These are phyloP conservation scores for Epichloe amarillans DNA, from an alignment of 2,329 filamentous ascomycete genomes.

Conservation along the genomic window DNA sequence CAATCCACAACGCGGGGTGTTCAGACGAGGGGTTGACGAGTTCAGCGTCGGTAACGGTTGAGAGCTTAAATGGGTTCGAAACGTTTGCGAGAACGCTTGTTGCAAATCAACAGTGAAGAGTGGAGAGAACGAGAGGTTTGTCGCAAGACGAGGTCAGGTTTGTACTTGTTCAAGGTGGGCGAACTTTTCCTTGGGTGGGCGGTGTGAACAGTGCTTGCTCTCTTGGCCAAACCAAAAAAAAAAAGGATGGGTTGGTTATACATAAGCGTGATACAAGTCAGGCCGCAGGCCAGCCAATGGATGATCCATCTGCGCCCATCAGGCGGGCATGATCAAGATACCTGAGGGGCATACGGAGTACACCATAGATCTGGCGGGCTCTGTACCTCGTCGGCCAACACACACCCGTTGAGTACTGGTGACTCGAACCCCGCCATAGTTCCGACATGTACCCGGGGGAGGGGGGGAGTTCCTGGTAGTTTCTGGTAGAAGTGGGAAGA, in stretches of 20 bases:
- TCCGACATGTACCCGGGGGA: not conserved
- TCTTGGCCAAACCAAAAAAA: not conserved
- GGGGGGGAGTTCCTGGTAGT: too few relatives aligned
- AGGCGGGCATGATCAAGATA: not conserved
- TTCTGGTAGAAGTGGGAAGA: constrained; percentile 9
- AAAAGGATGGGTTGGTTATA: not conserved
- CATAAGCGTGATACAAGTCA: not conserved
- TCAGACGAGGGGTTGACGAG: not conserved
- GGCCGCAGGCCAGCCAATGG: not conserved
- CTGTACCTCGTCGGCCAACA: not conserved
- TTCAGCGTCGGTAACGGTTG: not conserved
- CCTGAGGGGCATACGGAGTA: not conserved
- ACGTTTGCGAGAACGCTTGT: not conserved
- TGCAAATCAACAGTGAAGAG: not conserved
- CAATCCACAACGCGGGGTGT: constrained; percentile 1
- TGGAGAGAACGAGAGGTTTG: not conserved
- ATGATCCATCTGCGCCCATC: not conserved
- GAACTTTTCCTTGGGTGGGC: constrained; percentile 4
- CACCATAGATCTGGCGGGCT: not conserved
- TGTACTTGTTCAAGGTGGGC: not conserved
- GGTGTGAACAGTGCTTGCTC: not conserved
- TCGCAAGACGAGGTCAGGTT: not conserved
- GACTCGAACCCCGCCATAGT: not conserved
- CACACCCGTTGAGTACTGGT: not conserved
- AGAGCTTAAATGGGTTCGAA: not conserved